Evolutionary conservation across 2,329 filamentous ascomycete genomes (phyloP).

Genomic region (Dactylonectria estremocensis): DNA sequence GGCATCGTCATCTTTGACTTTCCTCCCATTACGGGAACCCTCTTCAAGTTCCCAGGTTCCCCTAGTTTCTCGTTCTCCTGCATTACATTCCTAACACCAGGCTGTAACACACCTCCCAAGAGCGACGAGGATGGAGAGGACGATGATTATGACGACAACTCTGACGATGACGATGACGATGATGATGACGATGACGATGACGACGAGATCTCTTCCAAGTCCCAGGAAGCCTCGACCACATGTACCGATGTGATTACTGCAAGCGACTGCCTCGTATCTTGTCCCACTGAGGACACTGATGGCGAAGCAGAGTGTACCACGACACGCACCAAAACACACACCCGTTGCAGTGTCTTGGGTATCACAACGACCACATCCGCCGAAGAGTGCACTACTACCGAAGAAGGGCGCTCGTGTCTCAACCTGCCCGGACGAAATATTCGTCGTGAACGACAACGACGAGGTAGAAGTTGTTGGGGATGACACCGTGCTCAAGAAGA

Average conservation of each 20-base stretch:
- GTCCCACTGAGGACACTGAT: background rate
- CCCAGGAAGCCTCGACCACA: background rate
- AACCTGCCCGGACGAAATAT: no score
- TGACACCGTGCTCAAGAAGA: no score
- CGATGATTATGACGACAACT: no score
- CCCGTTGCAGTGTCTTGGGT: background rate
- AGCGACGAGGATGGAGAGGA: no score
- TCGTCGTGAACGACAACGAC: background rate
- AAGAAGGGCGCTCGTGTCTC: no score
- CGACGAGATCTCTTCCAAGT: conserved; percentile 12
- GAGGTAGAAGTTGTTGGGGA: no score
- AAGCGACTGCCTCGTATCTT: conserved; percentile 14
- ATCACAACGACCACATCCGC: background rate
- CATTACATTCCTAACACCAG: conserved; percentile 14
- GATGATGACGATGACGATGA: background rate
- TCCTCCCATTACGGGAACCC: background rate
- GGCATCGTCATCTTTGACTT: conserved; percentile 32
- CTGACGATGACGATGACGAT: no score
- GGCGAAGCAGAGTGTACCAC: conserved; percentile 10
- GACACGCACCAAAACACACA: conserved; percentile 6
- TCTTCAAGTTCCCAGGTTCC: conserved; percentile 25
- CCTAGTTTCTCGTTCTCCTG: conserved; percentile 31
- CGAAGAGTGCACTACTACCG: background rate
- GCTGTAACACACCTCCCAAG: conserved; percentile 10
- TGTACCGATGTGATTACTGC: conserved; percentile 8